Evolutionary conservation across 2,329 filamentous ascomycete genomes (phyloP).

Genomic region (Fusarium odoratissimum): DNA sequence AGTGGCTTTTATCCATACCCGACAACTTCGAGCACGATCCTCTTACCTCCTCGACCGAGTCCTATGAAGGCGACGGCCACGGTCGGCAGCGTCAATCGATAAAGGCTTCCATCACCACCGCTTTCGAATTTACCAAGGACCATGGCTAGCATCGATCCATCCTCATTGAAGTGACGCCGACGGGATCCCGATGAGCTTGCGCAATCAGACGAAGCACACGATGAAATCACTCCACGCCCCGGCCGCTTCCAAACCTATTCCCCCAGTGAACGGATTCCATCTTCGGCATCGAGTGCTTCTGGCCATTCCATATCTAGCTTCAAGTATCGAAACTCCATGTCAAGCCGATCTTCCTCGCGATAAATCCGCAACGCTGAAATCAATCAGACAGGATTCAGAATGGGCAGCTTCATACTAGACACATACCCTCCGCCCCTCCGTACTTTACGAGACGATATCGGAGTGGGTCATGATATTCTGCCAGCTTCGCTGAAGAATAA

Average conservation of each 20-base stretch:
- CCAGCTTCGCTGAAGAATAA: constrained; percentile 12
- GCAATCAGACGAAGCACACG: constrained; percentile 2
- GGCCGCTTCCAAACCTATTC: not conserved
- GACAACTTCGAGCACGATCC: constrained; percentile 3
- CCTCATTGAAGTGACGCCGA: constrained; percentile 1
- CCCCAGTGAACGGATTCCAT: not conserved
- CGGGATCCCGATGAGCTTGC: not conserved
- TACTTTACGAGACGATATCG: constrained; percentile 8
- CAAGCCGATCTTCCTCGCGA: constrained; percentile 11
- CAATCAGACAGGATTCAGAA: constrained; percentile 7
- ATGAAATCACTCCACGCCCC: constrained; percentile 3
- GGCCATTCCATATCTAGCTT: not conserved
- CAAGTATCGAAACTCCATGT: not conserved
- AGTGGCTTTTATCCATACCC: constrained; percentile 10
- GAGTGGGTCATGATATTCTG: constrained; percentile 1
- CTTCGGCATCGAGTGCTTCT: constrained; percentile 1
- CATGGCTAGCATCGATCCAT: not conserved
- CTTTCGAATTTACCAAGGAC: not conserved
- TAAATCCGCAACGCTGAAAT: constrained; percentile 17
- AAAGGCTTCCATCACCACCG: constrained; percentile 6
- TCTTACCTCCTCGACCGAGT: not conserved
- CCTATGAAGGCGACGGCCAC: not conserved
- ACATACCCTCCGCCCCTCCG: constrained; percentile 7
- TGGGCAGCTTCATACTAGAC: constrained; percentile 10
- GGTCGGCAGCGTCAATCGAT: not conserved